These are phyloP conservation scores for Pinus albicaulis DNA, from an alignment of 75 land plant species.

Conservation along the genomic window DNA sequence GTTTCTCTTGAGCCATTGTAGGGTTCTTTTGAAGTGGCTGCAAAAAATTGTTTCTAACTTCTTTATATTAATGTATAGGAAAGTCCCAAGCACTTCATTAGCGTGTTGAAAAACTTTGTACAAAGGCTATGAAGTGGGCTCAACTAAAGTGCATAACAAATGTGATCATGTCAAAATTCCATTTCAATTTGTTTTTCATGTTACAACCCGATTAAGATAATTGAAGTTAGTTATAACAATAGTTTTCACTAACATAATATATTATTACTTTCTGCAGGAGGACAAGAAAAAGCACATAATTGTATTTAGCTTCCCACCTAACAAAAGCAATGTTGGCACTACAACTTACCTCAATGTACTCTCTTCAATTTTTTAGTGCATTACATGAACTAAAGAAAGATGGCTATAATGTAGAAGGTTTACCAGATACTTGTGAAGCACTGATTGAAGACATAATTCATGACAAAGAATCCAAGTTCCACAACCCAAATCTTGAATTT, in stretches of 20 bases:
- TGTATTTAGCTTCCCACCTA: conserved; percentile 99
- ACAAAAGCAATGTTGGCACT: conserved; percentile 98
- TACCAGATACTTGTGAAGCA: conserved; percentile 84
- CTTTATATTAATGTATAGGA: conserved; percentile 40
- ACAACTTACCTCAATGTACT: conserved; percentile 98
- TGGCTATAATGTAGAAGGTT: conserved; percentile 91
- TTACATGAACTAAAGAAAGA: conserved; percentile 72
- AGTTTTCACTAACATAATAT: neutral
- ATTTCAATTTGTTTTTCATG: neutral
- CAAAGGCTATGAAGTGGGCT: conserved; percentile 91
- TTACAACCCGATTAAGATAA: neutral
- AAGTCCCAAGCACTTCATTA: conserved; percentile 98
- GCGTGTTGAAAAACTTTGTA: conserved; percentile 98
- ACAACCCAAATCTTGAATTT: conserved; percentile 85
- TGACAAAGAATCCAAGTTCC: conserved; percentile 91
- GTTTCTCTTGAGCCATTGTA: neutral
- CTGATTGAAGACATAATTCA: conserved; percentile 43
- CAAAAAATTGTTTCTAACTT: neutral
- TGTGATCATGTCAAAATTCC: conserved; percentile 30
- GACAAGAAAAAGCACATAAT: conserved; percentile 98
- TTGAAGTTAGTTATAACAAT: neutral
- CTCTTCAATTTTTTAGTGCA: conserved; percentile 90
- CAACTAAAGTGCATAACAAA: conserved; percentile 80
- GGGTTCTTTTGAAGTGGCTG: neutral
- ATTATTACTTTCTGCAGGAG: conserved; percentile 37